phyloP scores from a whole-genome alignment of 306 rosid species.

The Fragaria ananassa region DNA sequence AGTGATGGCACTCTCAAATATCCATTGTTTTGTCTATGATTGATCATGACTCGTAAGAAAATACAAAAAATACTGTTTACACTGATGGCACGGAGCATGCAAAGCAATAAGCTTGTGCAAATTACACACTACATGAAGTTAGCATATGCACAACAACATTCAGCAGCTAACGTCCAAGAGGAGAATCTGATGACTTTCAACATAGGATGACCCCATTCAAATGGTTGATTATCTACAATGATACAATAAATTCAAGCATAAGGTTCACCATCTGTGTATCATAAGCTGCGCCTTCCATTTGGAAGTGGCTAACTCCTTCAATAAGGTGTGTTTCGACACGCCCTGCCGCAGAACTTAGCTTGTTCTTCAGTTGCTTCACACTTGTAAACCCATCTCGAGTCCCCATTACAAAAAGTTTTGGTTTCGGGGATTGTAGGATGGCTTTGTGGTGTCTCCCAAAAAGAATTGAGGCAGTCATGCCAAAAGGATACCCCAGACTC shows the following conservation, averaged over 20 bases:
- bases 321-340: constrained; percentile 61
- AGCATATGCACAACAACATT: constrained; percentile 26
- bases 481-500: constrained; percentile 94
- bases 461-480: constrained; percentile 74
- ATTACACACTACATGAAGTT: constrained; percentile 20
- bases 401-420: constrained; percentile 87
- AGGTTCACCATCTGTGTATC: constrained; percentile 79
- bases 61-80: not conserved
- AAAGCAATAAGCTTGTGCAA: constrained; percentile 35
- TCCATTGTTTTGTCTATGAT: not conserved
- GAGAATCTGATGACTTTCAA: not conserved
- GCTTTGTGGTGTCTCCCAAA: constrained; percentile 87
- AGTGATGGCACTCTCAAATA: not conserved
- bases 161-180: not conserved
- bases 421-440: constrained; percentile 63
- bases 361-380: constrained; percentile 69
- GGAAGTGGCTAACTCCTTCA: constrained; percentile 81
- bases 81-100: constrained; percentile 20
- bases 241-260: constrained; percentile 47
- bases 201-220: constrained; percentile 15
- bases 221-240: constrained; percentile 37
- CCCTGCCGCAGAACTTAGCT: constrained; percentile 66
- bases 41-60: not conserved
- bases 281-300: constrained; percentile 86
- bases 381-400: constrained; percentile 86